Evolutionary conservation across 1,284 basidiomycete genomes (phyloP).

Genomic region (Leccinum griseonigrum): DNA sequence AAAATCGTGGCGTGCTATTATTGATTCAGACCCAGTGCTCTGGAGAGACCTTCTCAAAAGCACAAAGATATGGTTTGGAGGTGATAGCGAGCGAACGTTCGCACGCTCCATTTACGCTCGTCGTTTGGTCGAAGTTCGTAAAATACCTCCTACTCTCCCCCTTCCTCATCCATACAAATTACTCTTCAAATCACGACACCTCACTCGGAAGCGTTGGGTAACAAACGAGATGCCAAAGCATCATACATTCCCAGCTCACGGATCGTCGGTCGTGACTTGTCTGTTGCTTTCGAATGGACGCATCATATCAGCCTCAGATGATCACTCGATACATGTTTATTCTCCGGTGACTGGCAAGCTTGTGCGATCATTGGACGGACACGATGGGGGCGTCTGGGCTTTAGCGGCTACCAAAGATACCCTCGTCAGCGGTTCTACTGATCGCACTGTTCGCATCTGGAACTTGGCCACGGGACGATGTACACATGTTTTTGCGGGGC

Average conservation of each 20-base stretch:
- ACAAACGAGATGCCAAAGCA: conserved; percentile 72
- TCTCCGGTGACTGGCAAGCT: conserved; percentile 78
- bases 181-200: conserved; percentile 81
- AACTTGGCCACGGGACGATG: conserved; percentile 77
- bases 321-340: conserved; percentile 92
- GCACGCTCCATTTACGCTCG: conserved; percentile 59
- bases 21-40: conserved; percentile 80
- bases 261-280: conserved; percentile 89
- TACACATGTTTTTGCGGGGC: conserved; percentile 90
- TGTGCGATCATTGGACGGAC: conserved; percentile 75
- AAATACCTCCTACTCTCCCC: conserved; percentile 47
- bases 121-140: conserved; percentile 45
- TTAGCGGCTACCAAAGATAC: conserved; percentile 81
- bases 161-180: conserved; percentile 83
- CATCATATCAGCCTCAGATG: conserved; percentile 93
- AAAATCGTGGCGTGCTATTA: conserved; percentile 76
- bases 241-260: conserved; percentile 82
- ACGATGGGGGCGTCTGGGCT: conserved; percentile 96
- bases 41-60: conserved; percentile 80
- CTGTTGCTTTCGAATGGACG: conserved; percentile 90
- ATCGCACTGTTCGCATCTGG: conserved; percentile 94
- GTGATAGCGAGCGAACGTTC: conserved; percentile 71
- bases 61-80: conserved; percentile 84
- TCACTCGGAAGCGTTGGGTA: conserved; percentile 77
- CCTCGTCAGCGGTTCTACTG: conserved; percentile 91